Conservation (phyloP, 805 yeast genomes). For the Schizosaccharomyces cryophilus region DNA sequence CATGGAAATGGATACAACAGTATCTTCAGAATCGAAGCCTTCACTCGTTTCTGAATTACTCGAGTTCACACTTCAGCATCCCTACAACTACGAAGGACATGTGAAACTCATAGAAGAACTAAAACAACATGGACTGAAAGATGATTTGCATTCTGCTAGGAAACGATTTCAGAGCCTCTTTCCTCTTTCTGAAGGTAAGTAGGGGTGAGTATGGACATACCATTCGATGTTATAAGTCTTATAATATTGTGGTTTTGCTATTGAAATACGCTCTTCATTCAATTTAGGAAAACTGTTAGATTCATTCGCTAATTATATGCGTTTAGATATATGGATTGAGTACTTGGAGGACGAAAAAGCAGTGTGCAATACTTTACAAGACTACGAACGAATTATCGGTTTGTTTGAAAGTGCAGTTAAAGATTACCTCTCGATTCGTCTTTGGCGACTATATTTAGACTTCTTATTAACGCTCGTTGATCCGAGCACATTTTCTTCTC, state of each 20-base stretch:
- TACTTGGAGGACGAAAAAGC: not conserved
- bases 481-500: not conserved
- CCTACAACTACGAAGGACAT: not conserved
- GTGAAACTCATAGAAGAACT: not conserved
- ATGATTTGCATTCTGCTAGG: not conserved
- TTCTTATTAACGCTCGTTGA: slow-evolving; percentile 3
- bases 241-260: too few relatives aligned
- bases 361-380: slow-evolving; percentile 2
- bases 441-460: slow-evolving; percentile 7
- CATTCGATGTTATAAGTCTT: too few relatives aligned
- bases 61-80: not conserved
- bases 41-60: not conserved
- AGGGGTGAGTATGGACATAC: too few relatives aligned
- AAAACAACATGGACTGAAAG: not conserved
- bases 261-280: too few relatives aligned
- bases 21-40: not conserved
- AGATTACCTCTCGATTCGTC: slow-evolving; percentile 5
- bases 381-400: slow-evolving; percentile 2
- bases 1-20: not conserved
- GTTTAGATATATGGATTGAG: not conserved
- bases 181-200: not conserved
- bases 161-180: not conserved
- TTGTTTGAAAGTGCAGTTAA: slow-evolving; percentile 5
- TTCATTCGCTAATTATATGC: not conserved
- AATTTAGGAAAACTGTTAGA: not conserved